Evolutionary conservation across 2,329 filamentous ascomycete species (phyloP), one percentile per base, ranked within the genome.

Genomic region (Ascochyta viciae-villosae): DNA sequence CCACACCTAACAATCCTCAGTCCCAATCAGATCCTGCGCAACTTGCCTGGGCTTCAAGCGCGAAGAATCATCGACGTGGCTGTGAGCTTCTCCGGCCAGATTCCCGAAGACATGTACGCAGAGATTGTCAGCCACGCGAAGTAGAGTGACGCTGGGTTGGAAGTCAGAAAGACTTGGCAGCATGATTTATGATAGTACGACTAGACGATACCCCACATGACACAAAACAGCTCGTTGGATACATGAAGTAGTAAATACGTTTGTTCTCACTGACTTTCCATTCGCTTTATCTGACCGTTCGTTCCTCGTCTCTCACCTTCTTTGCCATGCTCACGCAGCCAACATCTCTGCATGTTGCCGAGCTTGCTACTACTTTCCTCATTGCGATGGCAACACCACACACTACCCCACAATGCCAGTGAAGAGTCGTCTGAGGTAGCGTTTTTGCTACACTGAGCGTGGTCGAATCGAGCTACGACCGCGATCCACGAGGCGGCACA

Each of bases 1-100:
- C 6, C 27, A 38, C 12, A 44, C 16, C 46, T 56, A 34, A 56
- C 12, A 22, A n/a, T 29, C 38, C 2, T 27, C 66, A 98, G 95
- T 69, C 95, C 95, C 9, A 97, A 96, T 70, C 95, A 95, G 72
- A 85, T 96, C 15, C 81, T 97, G n/a, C 85, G 93, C 53, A 93
- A 90, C 2, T 92, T 97, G 66, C 93, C 93, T 6, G 86, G 89
- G 4, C 81, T 97, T 24, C 88, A 96, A 64, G 90, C 93, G 4
- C 89, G 91, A 66, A 87, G 89, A 63, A 90, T 96, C 69, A 95
- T 96, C 74, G 87, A 87, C 41, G 85, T 96, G 53, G 94, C 94
- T 0, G 87, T 97, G 65, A 88, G 89, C 48, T 89, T 97, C 67
- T 89, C 96, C 54, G 88, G 89, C 66, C 95, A 93, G 81, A 92